phyloP scores from a whole-genome alignment of 2,329 filamentous ascomycete species.

The Diaporthe longicolla region DNA sequence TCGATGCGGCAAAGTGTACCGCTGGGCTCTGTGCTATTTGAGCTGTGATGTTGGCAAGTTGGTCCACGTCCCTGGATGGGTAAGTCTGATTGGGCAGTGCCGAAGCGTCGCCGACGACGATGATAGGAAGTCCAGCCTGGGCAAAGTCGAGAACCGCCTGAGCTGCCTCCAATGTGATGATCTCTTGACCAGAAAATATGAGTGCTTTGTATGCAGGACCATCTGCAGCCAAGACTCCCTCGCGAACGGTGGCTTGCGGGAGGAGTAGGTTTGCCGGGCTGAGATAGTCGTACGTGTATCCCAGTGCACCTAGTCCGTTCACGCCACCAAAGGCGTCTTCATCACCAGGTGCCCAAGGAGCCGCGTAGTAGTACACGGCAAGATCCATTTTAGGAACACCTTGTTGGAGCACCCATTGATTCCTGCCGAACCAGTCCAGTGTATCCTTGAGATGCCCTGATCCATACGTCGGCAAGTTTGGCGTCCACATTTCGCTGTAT shows the following conservation, averaged over 20 bases:
- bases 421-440: conserved; percentile 55
- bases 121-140: conserved; percentile 56
- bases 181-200: conserved; percentile 54
- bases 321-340: conserved; percentile 29
- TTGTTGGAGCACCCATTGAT: conserved; percentile 54
- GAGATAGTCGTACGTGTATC: conserved; percentile 61
- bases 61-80: background rate
- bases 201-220: conserved; percentile 59
- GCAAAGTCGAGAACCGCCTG: conserved; percentile 53
- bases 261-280: conserved; percentile 59
- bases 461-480: conserved; percentile 58
- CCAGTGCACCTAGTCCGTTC: conserved; percentile 44
- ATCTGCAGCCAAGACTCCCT: conserved; percentile 55
- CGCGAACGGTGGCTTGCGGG: conserved; percentile 53
- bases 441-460: conserved; percentile 51
- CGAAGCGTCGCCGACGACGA: conserved; percentile 54
- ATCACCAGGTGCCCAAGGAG: conserved; percentile 45
- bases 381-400: conserved; percentile 58
- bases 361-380: conserved; percentile 52
- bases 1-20: background rate
- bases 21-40: conserved; percentile 32
- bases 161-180: conserved; percentile 53
- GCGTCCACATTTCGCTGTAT: conserved; percentile 57
- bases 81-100: conserved; percentile 25
- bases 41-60: conserved; percentile 46